Base-by-base conservation (phyloP, 495 filamentous ascomycete genomes). In the Trichocladium antarcticum region DNA sequence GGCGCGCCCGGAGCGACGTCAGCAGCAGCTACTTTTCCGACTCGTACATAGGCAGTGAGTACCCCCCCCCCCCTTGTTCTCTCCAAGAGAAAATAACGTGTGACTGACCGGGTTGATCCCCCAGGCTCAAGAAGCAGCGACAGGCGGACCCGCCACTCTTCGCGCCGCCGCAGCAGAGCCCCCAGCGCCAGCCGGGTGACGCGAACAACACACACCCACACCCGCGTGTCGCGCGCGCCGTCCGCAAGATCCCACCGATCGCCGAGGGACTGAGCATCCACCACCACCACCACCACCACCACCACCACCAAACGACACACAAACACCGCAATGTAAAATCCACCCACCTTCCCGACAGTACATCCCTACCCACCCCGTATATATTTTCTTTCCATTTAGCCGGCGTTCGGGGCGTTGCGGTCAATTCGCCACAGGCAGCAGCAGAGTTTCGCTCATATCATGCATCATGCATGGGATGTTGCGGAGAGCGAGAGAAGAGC, bases 11-110 rank as follows among this genome's bases (percentile, higher is more conserved):
- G 48, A 73, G 67, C 62, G 73, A 66, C 51, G 68, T 70, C 45
- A 69, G 63, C 62, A 66, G 67, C 65, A 67, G 65, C 66, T 72
- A 69, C 67, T 70, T 68, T 52, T 65, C 66, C 52, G 64, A 72
- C 41, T 67, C 61, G 46, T 70, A 71, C 51, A 65, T 72, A 31
- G 66, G 55, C 20, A 76, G 75, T 77, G 59, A 67, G 71, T 60
- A 42, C 41, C 49, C 53, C 57, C 17, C 14, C 45, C 47, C 43
- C 24, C 12, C 21, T 21, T 21, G n/a, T 6, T 43, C 15, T 19
- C 15, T 19, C n/a, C n/a, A n/a, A n/a, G n/a, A n/a, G n/a, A n/a
- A n/a, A n/a, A n/a, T n/a, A n/a, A n/a, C n/a, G n/a, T 9, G 16
- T 21, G 8, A 42, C 57, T 64, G 49, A 63, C 49, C 15, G 10